phyloP scores from a whole-genome alignment of 306 rosid species.

The Inga oerstediana region DNA sequence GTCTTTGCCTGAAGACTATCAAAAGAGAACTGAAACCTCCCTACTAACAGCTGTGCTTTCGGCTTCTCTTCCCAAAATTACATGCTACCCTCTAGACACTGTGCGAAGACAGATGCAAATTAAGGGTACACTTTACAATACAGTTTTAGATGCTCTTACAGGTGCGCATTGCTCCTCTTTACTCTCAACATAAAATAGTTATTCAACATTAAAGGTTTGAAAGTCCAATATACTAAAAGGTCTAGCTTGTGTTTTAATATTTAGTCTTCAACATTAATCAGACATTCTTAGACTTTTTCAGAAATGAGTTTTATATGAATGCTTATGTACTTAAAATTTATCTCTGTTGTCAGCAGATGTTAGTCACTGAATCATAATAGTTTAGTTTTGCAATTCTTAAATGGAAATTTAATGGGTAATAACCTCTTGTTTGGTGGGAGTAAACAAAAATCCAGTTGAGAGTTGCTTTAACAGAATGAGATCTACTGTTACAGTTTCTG shows the following conservation, averaged over 20 bases:
- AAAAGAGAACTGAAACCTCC: conserved; percentile 73
- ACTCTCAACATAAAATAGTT: neutral
- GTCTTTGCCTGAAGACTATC: conserved; percentile 82
- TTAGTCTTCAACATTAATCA: neutral
- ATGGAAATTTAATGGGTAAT: no score
- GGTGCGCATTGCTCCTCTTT: conserved; percentile 45
- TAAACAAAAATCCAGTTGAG: no score
- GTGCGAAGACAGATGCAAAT: conserved; percentile 91
- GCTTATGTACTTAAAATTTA: no score
- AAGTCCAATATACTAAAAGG: neutral
- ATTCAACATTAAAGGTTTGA: neutral
- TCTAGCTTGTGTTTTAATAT: neutral
- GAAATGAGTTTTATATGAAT: no score
- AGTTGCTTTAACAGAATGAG: no score
- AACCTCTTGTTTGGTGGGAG: no score
- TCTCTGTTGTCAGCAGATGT: no score
- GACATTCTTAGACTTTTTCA: no score
- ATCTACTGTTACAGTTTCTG: no score
- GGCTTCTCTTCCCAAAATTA: conserved; percentile 79
- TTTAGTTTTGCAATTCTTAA: no score
- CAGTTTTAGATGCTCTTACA: conserved; percentile 82
- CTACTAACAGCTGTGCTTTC: conserved; percentile 71
- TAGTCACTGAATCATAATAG: no score
- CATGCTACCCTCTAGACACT: conserved; percentile 91
- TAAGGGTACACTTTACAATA: conserved; percentile 82